These are phyloP conservation scores for Plasmopara muralis DNA, from an alignment of 352 stramenopile genomes.

Conservation along the genomic window DNA sequence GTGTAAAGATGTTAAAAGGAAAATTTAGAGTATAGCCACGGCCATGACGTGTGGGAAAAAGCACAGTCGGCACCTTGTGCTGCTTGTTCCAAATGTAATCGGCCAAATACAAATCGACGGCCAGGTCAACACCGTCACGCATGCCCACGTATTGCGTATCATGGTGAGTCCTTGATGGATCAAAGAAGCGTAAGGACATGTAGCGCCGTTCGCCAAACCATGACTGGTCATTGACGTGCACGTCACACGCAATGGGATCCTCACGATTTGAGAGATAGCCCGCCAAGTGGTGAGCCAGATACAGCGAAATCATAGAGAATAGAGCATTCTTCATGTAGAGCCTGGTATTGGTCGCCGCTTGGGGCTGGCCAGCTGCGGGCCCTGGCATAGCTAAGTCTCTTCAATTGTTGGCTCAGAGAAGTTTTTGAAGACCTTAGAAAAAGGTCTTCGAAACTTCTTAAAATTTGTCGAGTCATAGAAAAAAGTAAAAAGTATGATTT, in stretches of 20 bases:
- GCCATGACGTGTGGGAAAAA: constrained; percentile 73
- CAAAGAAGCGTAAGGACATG: constrained; percentile 68
- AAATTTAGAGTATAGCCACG: constrained; percentile 77
- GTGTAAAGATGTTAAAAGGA: constrained; percentile 63
- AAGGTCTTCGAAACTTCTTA: too few species aligned
- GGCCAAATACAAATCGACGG: constrained; percentile 66
- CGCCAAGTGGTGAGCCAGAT: constrained; percentile 42
- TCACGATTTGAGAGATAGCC: constrained; percentile 61
- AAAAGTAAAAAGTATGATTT: too few species aligned
- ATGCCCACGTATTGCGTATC: constrained; percentile 70
- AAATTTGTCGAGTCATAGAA: too few species aligned
- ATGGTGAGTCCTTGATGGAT: constrained; percentile 62
- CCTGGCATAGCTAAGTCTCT: too few species aligned
- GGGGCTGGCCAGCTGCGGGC: constrained; percentile 9
- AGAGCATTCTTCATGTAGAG: constrained; percentile 71
- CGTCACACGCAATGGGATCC: constrained; percentile 44
- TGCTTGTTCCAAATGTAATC: constrained; percentile 56
- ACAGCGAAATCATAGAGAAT: constrained; percentile 71
- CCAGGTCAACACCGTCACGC: constrained; percentile 61
- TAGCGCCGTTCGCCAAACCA: constrained; percentile 60
- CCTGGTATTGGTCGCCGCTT: constrained; percentile 40
- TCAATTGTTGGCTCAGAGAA: too few species aligned
- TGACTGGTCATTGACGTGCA: constrained; percentile 69
- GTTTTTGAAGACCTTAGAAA: too few species aligned
- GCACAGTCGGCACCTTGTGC: constrained; percentile 53